phyloP scores from a whole-genome alignment of 345 rosid species.

The Melaleuca alternifolia region DNA sequence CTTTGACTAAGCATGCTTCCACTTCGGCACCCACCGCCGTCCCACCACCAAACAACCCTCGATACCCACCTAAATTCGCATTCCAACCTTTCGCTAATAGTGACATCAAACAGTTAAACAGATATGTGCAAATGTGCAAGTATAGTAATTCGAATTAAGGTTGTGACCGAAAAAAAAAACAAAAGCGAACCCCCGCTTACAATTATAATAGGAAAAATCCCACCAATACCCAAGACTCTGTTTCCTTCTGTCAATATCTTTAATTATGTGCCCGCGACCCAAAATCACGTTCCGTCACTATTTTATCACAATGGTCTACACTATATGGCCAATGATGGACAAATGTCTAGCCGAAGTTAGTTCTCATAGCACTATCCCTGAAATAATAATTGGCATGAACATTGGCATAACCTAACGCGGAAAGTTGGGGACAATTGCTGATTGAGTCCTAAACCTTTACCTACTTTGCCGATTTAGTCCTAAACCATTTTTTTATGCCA shows the following conservation, averaged over 20 bases:
- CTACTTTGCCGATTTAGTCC: too few species aligned
- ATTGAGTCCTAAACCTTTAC: too few species aligned
- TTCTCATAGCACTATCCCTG: not conserved
- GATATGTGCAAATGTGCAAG: too few species aligned
- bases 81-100: too few species aligned
- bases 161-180: not conserved
- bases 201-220: not conserved
- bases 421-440: too few species aligned
- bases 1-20: not conserved
- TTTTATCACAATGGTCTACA: not conserved
- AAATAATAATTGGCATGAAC: not conserved
- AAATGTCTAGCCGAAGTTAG: not conserved
- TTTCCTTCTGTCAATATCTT: not conserved
- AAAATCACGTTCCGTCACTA: not conserved
- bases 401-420: not conserved
- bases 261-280: accelerated
- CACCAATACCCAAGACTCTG: too few species aligned
- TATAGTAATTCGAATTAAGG: not conserved
- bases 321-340: not conserved
- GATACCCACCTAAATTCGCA: not conserved
- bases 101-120: too few species aligned
- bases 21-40: not conserved
- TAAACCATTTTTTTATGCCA: too few species aligned
- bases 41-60: not conserved
- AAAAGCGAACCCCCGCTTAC: not conserved